Conservation (phyloP, 352 stramenopile species). For the Phytophthora cryptogea region DNA sequence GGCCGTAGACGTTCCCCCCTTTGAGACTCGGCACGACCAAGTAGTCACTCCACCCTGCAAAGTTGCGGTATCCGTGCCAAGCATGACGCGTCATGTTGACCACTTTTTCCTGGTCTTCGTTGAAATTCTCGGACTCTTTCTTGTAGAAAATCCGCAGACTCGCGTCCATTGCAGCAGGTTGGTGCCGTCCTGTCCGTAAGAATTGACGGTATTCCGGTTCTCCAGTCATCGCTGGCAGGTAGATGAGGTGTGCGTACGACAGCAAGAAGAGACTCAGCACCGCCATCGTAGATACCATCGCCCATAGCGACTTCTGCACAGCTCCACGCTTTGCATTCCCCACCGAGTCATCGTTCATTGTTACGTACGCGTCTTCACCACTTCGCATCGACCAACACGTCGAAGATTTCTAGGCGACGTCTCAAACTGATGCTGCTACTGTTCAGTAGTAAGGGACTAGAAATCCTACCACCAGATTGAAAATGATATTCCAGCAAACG, state of each 20-base stretch:
- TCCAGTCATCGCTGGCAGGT: constrained; percentile 20
- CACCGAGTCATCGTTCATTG: constrained; percentile 15
- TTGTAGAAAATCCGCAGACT: constrained; percentile 37
- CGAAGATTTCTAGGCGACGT: constrained; percentile 6
- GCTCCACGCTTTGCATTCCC: constrained; percentile 4
- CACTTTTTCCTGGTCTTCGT: constrained; percentile 46
- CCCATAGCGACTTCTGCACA: constrained; percentile 20
- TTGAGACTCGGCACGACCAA: constrained; percentile 35
- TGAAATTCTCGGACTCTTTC: constrained; percentile 26
- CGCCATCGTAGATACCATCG: constrained; percentile 14
- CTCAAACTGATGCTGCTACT: not conserved
- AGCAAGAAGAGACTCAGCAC: constrained; percentile 22
- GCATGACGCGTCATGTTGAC: constrained; percentile 61
- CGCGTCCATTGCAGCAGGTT: not conserved
- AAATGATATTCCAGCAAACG: no score
- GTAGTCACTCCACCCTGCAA: constrained; percentile 44
- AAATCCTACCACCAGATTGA: no score
- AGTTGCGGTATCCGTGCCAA: constrained; percentile 53
- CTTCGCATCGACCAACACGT: not conserved
- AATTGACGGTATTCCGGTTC: constrained; percentile 17
- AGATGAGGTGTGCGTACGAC: constrained; percentile 20
- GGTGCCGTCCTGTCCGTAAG: constrained; percentile 8
- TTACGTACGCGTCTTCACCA: not conserved
- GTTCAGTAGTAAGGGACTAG: not conserved
- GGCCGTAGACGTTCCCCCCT: constrained; percentile 36